A percentile compares a stretch with the other conserved stretches of the same genome.
These are phyloP conservation scores for Talaromyces sp. DNA, from an alignment of 2,329 filamentous ascomycete genomes.

Conservation along the genomic window DNA sequence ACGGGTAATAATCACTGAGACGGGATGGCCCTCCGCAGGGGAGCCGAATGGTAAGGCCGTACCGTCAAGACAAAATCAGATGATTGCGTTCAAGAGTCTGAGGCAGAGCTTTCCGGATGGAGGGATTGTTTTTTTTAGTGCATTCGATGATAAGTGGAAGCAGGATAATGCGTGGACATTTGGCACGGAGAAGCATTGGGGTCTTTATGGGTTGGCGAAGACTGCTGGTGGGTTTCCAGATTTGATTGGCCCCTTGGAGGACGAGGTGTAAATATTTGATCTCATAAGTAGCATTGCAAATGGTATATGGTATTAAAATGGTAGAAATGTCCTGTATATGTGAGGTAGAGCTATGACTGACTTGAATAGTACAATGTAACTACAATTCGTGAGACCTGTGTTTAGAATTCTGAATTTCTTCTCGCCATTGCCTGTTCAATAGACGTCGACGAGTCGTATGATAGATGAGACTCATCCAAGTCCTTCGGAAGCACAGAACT, in stretches of 20 bases:
- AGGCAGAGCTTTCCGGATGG: constrained; percentile 52
- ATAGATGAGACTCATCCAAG: background rate
- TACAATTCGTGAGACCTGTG: background rate
- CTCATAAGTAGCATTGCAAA: background rate
- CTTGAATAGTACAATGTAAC: background rate
- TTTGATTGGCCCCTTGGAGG: background rate
- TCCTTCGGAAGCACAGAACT: background rate
- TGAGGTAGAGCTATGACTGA: background rate
- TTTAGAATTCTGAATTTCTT: background rate
- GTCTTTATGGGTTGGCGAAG: constrained; percentile 31
- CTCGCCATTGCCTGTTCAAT: constrained; percentile 1
- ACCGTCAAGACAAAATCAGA: constrained; percentile 64
- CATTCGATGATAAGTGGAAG: constrained; percentile 81
- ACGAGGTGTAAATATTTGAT: constrained; percentile 1
- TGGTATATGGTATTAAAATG: background rate
- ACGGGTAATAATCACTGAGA: constrained; percentile 71
- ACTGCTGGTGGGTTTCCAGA: background rate
- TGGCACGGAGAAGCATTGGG: constrained; percentile 74
- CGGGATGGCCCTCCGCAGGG: constrained; percentile 76
- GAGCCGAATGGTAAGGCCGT: constrained; percentile 63
- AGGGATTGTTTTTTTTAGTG: constrained; percentile 67
- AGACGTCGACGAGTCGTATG: background rate
- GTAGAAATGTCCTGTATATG: background rate
- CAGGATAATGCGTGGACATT: constrained; percentile 58
- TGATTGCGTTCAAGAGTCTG: constrained; percentile 62